Evolutionary conservation across 352 stramenopile species (phyloP).

Genomic region (Globisporangium okanoganense): DNA sequence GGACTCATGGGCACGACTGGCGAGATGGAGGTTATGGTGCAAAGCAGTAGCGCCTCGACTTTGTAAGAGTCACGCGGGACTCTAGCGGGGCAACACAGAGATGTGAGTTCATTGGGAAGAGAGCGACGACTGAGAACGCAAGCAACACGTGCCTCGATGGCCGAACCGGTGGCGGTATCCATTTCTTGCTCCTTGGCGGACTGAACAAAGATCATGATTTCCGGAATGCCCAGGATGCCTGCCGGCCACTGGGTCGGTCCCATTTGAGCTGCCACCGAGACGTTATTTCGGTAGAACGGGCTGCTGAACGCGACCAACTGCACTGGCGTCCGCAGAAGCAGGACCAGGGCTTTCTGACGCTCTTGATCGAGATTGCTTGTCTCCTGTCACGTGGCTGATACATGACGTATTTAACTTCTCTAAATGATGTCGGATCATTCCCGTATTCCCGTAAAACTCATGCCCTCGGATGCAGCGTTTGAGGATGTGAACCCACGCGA

Average conservation of each 20-base stretch:
- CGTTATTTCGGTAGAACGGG: constrained; percentile 18
- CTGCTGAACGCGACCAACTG: constrained; percentile 55
- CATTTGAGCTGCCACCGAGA: constrained; percentile 12
- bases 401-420: no score
- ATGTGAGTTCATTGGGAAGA: no score
- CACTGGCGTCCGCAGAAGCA: constrained; percentile 40
- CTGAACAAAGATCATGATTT: constrained; percentile 23
- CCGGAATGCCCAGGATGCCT: constrained; percentile 27
- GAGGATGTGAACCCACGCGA: not conserved
- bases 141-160: constrained; percentile 15
- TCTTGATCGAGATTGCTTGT: not conserved
- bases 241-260: constrained; percentile 5
- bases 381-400: constrained; percentile 3
- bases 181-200: constrained; percentile 4
- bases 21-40: not conserved
- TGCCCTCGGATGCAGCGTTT: not conserved
- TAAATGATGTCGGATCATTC: constrained; percentile 4
- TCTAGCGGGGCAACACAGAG: not conserved
- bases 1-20: not conserved
- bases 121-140: not conserved
- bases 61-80: not conserved
- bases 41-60: not conserved
- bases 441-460: not conserved
- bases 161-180: constrained; percentile 17
- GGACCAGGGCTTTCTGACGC: constrained; percentile 11